Percentiles rank a stretch among this genome's conserved stretches.
These are phyloP conservation scores for Brettanomyces custersianus DNA, from an alignment of 805 yeast genomes.

Conservation along the genomic window DNA sequence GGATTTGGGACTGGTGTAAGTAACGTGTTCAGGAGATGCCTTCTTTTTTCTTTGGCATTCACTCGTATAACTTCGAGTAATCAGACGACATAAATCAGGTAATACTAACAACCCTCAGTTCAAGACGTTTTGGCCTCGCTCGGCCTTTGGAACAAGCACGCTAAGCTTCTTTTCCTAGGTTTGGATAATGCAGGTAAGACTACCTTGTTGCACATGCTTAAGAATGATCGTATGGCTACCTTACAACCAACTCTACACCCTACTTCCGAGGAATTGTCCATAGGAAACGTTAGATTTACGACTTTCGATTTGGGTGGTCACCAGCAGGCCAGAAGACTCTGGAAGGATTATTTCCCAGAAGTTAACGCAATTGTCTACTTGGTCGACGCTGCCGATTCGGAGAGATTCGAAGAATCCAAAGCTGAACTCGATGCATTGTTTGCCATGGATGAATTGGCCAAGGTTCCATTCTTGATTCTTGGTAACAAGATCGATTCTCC, in stretches of 20 bases:
- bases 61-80: background rate
- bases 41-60: background rate
- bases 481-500: conserved; percentile 97
- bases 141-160: conserved; percentile 89
- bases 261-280: conserved; percentile 94
- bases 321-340: conserved; percentile 95
- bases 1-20: conserved; percentile 33
- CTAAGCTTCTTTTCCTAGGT: conserved; percentile 91
- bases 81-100: background rate
- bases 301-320: conserved; percentile 99
- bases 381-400: conserved; percentile 96
- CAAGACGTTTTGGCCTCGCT: conserved; percentile 71
- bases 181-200: conserved; percentile 98
- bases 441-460: conserved; percentile 81
- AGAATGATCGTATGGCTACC: conserved; percentile 95
- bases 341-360: conserved; percentile 99
- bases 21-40: conserved; percentile 7
- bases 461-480: conserved; percentile 85
- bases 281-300: conserved; percentile 93
- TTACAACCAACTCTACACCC: conserved; percentile 98
- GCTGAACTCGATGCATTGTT: conserved; percentile 91
- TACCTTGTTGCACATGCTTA: conserved; percentile 74
- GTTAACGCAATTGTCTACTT: conserved; percentile 95
- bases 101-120: conserved; percentile 28
- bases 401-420: conserved; percentile 89